phyloP scores from a whole-genome alignment of 768 basidiomycete species.

The Coprinopsis cinerea region DNA sequence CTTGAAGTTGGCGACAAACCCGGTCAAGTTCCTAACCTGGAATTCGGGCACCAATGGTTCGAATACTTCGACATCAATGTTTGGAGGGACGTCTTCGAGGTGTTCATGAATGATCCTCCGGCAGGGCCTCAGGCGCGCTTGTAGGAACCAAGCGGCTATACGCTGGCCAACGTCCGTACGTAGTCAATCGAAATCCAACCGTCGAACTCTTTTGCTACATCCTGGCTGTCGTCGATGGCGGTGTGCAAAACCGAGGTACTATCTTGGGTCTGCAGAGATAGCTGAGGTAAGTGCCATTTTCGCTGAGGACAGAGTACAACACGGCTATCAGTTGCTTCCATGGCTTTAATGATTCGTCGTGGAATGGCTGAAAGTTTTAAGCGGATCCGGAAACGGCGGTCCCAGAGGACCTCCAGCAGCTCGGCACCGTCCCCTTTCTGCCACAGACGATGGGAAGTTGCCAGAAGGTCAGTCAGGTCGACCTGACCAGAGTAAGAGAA shows the following conservation, averaged over 20 bases:
- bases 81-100: constrained; percentile 34
- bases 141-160: constrained; percentile 14
- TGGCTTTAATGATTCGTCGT: constrained; percentile 18
- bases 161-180: constrained; percentile 30
- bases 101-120: constrained; percentile 20
- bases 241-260: too few species aligned
- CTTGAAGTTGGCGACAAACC: constrained; percentile 26
- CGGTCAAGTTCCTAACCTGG: constrained; percentile 30
- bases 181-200: constrained; percentile 5
- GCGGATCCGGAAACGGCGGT: constrained; percentile 55
- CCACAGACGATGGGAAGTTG: constrained; percentile 13
- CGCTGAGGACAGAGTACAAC: not conserved
- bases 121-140: not conserved
- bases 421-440: constrained; percentile 13
- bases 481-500: too few species aligned
- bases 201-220: too few species aligned
- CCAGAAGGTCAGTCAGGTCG: constrained; percentile 8
- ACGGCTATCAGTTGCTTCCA: not conserved
- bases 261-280: not conserved
- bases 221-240: too few species aligned
- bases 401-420: constrained; percentile 45
- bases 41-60: constrained; percentile 40
- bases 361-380: constrained; percentile 44
- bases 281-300: not conserved
- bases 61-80: constrained; percentile 39